phyloP scores from a whole-genome alignment of 352 stramenopile species.

The Phytophthora sp. region DNA sequence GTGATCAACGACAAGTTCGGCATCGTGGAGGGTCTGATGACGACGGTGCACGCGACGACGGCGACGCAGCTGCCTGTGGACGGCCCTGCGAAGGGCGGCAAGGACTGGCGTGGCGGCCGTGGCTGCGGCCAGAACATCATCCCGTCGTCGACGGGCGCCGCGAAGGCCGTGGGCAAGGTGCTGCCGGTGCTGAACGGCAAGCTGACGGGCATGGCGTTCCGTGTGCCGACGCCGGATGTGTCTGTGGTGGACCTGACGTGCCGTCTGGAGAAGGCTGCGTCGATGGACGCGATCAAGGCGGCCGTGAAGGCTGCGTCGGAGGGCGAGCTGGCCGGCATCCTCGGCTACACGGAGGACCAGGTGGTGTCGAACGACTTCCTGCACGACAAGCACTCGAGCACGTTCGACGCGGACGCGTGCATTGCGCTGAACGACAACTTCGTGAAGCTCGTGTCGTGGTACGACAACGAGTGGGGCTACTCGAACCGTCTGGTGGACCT shows the following conservation, averaged over 20 bases:
- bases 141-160: conserved; percentile 96
- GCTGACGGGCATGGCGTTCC: conserved; percentile 93
- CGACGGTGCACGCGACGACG: conserved; percentile 98
- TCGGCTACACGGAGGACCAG: conserved; percentile 98
- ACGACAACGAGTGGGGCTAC: conserved; percentile 99
- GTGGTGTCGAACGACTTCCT: conserved; percentile 98
- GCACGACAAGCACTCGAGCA: conserved; percentile 79
- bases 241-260: conserved; percentile 90
- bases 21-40: conserved; percentile 98
- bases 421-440: conserved; percentile 95
- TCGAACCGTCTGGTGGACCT: conserved; percentile 96
- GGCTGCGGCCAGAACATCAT: conserved; percentile 99
- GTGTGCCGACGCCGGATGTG: conserved; percentile 89
- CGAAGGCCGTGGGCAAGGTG: conserved; percentile 73
- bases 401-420: conserved; percentile 31
- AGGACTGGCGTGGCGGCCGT: conserved; percentile 98
- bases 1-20: conserved; percentile 99
- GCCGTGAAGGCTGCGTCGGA: conserved; percentile 94
- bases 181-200: conserved; percentile 94
- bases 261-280: conserved; percentile 86
- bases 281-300: conserved; percentile 98
- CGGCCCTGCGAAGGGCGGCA: conserved; percentile 91
- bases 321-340: conserved; percentile 94
- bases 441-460: conserved; percentile 99
- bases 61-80: conserved; percentile 98